A percentile compares a stretch with the other conserved stretches of the same genome.
Conservation (phyloP, 495 filamentous ascomycete genomes). For the Penicillium mononematosum region DNA sequence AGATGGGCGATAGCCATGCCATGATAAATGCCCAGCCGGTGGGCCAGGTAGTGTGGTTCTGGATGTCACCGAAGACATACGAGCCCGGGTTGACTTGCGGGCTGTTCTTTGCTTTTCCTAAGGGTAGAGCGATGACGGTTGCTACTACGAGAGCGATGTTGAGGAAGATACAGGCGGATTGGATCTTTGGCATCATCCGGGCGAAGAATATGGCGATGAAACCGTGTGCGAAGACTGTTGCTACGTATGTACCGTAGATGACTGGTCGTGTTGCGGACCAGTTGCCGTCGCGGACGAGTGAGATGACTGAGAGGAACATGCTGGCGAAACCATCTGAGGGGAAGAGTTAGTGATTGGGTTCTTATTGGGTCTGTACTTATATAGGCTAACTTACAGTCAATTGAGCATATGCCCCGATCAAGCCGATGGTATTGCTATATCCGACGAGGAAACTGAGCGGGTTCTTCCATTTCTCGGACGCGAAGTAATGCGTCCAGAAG, state of each 20-base stretch:
- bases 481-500: constrained; percentile 72
- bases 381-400: constrained; percentile 47
- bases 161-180: constrained; percentile 60
- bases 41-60: constrained; percentile 62
- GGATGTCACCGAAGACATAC: constrained; percentile 40
- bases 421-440: constrained; percentile 68
- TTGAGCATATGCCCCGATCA: constrained; percentile 64
- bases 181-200: constrained; percentile 65
- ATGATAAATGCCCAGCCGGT: constrained; percentile 65
- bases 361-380: no score
- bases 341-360: background rate
- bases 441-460: constrained; percentile 67
- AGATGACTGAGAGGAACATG: constrained; percentile 56
- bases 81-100: constrained; percentile 36
- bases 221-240: constrained; percentile 57
- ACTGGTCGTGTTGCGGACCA: constrained; percentile 60
- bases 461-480: constrained; percentile 57
- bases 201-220: constrained; percentile 53
- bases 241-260: constrained; percentile 64
- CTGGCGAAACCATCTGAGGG: constrained; percentile 48
- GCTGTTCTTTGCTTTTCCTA: constrained; percentile 46
- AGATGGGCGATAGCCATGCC: constrained; percentile 64
- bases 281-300: constrained; percentile 61
- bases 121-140: constrained; percentile 64
- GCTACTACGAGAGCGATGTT: constrained; percentile 64